Percentiles rank a stretch among this genome's conserved stretches.
These are phyloP conservation scores for Perkinsus marinus DNA, from an alignment of 169 alveolate species.

Conservation along the genomic window DNA sequence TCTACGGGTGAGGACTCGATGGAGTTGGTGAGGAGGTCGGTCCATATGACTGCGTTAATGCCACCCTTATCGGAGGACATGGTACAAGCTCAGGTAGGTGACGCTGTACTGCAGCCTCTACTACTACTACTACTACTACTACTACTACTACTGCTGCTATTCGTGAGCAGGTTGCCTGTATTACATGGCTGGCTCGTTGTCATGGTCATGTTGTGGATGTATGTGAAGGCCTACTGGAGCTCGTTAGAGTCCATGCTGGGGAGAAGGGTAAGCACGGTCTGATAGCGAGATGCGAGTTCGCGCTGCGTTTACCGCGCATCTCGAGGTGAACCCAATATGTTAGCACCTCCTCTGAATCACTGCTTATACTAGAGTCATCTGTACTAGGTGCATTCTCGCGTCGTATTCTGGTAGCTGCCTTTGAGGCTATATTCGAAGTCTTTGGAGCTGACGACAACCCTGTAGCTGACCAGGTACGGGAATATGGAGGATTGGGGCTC, in stretches of 20 bases:
- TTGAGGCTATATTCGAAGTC: not conserved
- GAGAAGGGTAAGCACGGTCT: not conserved
- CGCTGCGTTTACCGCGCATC: too few relatives aligned
- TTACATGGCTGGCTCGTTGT: not conserved
- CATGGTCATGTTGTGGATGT: not conserved
- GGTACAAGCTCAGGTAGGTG: not conserved
- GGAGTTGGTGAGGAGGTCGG: not conserved
- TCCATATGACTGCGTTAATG: not conserved
- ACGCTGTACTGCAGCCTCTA: not conserved
- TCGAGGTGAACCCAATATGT: too few relatives aligned
- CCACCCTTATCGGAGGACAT: not conserved
- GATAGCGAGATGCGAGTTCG: not conserved
- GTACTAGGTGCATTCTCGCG: not conserved
- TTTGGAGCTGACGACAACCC: not conserved
- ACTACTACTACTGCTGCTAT: too few relatives aligned
- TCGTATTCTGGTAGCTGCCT: not conserved
- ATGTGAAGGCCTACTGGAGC: not conserved
- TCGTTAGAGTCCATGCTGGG: not conserved
- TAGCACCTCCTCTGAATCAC: too few relatives aligned
- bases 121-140: too few relatives aligned
- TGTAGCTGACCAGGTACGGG: not conserved
- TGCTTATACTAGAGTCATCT: too few relatives aligned
- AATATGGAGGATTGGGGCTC: not conserved
- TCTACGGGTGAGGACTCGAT: not conserved
- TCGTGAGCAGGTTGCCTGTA: not conserved